phyloP scores from a whole-genome alignment of 345 rosid genomes.

The Triadica sebifera region DNA sequence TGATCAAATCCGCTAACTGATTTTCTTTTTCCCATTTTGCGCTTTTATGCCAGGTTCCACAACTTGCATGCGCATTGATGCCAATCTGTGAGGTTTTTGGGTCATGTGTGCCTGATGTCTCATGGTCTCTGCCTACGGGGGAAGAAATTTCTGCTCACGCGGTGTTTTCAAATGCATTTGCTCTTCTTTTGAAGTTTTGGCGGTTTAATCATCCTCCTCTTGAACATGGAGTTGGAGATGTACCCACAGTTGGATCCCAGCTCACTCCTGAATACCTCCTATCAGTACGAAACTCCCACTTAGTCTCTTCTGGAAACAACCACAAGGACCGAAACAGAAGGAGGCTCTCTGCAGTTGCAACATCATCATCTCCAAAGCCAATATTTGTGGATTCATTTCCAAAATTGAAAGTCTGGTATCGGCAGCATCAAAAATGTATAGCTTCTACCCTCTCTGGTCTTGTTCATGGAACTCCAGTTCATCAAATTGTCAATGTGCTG shows the following conservation, averaged over 20 bases:
- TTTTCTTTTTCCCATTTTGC: not conserved
- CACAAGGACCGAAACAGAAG: constrained; percentile 22
- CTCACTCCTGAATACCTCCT: constrained; percentile 79
- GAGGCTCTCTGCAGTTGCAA: constrained; percentile 50
- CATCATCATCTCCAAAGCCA: constrained; percentile 38
- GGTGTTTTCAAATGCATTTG: constrained; percentile 88
- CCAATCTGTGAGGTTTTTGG: constrained; percentile 97
- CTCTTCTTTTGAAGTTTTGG: constrained; percentile 83
- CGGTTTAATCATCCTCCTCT: constrained; percentile 80
- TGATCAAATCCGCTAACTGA: constrained; percentile 4
- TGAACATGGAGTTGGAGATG: constrained; percentile 71
- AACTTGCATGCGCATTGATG: constrained; percentile 84
- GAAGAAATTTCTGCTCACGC: constrained; percentile 69
- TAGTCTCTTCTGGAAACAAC: constrained; percentile 56
- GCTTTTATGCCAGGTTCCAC: constrained; percentile 59
- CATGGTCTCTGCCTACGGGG: constrained; percentile 74
- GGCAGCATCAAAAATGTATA: constrained; percentile 82
- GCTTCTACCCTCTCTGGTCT: constrained; percentile 77
- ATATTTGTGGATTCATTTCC: constrained; percentile 89
- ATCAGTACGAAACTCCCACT: constrained; percentile 69
- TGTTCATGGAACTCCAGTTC: constrained; percentile 72
- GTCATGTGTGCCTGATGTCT: constrained; percentile 53
- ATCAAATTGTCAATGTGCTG: constrained; percentile 76
- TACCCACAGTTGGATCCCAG: constrained; percentile 63
- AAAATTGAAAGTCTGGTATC: constrained; percentile 74